phyloP scores from a whole-genome alignment of 345 rosid genomes.

The Reutealis trisperma region DNA sequence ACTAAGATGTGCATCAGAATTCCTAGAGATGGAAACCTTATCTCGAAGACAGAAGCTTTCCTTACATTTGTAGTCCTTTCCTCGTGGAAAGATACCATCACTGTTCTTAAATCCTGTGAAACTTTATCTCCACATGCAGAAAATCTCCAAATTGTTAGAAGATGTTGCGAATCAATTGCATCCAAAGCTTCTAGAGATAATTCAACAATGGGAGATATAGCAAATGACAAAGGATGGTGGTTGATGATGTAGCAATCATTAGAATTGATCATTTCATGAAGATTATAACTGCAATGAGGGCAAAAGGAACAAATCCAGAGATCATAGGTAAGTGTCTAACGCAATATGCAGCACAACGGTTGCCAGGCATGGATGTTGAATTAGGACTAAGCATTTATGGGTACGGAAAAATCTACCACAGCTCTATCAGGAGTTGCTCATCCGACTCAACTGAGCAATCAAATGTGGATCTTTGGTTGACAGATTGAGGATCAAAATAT shows the following conservation, averaged over 20 bases:
- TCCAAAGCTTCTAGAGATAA: slow-evolving; percentile 63
- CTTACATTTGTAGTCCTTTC: slow-evolving; percentile 74
- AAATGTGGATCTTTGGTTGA: no score
- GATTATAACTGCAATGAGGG: slow-evolving; percentile 59
- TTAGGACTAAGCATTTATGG: slow-evolving; percentile 58
- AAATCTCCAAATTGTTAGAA: slow-evolving; percentile 77
- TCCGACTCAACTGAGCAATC: no score
- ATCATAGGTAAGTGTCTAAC: slow-evolving; percentile 57
- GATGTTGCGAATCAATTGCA: slow-evolving; percentile 83
- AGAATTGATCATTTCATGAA: slow-evolving; percentile 71
- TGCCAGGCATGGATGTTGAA: slow-evolving; percentile 54
- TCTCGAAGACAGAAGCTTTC: slow-evolving; percentile 80
- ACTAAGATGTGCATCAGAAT: slow-evolving; percentile 81
- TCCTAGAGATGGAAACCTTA: slow-evolving; percentile 76
- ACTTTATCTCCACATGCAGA: slow-evolving; percentile 82
- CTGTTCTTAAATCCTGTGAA: slow-evolving; percentile 69
- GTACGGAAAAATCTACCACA: slow-evolving; percentile 39
- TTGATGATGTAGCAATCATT: slow-evolving; percentile 54
- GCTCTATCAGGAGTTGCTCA: no score
- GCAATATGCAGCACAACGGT: slow-evolving; percentile 57
- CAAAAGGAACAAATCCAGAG: slow-evolving; percentile 55
- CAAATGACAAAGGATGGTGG: slow-evolving; percentile 45
- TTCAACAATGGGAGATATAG: slow-evolving; percentile 34
- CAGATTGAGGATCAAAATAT: no score
- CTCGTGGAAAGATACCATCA: slow-evolving; percentile 80